Evolutionary conservation across 306 rosid genomes (phyloP), one percentile per base, ranked within the genome.

Genomic region (Glycine soja): DNA sequence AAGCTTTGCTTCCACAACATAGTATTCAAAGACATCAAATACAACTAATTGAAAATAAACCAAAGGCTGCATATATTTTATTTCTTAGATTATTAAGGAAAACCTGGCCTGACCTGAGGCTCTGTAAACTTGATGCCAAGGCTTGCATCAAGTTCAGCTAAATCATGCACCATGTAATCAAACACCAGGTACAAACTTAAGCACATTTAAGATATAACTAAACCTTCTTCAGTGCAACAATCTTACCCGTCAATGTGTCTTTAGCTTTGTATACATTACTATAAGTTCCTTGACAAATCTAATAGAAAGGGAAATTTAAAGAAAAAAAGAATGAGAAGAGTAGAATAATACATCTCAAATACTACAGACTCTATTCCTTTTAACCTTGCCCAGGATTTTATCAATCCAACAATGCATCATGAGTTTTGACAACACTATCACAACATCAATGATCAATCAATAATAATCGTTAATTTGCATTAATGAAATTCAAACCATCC

Each of bases 241-340:
- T 87, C 87, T 95, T 91, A 76, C 97, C 96, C 8, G 97, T 90
- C 89, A 91, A 70, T 16, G 75, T 75, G 84, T 94, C 98, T 83
- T 88, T 92, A 72, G 98, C 98, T 85, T 90, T 94, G 90, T 94
- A 94, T 82, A 95, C 98, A 84, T 95, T 95, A 80, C 98, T 95
- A 83, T 95, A 95, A 24, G 98, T 95, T 79, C 98, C 98, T 84
- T 94, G 97, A 43, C 98, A 97, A 73, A 95, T 92, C 98, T 95
- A 82, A 68, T 46, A 81, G 14, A 54, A 79, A 57, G 48, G 40
- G 45, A 82, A 42, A 76, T 85, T 78, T 14, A 48, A 58, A 46
- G 50, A 30, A 78, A 74, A 74, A 18, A n/a, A 73, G 18, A 8
- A 75, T 74, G 72, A 50, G 70, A 66, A 48, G 30, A 54, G 64